These are phyloP conservation scores for Symbiodinium natans DNA, from an alignment of 73 alveolate genomes.

Conservation along the genomic window DNA sequence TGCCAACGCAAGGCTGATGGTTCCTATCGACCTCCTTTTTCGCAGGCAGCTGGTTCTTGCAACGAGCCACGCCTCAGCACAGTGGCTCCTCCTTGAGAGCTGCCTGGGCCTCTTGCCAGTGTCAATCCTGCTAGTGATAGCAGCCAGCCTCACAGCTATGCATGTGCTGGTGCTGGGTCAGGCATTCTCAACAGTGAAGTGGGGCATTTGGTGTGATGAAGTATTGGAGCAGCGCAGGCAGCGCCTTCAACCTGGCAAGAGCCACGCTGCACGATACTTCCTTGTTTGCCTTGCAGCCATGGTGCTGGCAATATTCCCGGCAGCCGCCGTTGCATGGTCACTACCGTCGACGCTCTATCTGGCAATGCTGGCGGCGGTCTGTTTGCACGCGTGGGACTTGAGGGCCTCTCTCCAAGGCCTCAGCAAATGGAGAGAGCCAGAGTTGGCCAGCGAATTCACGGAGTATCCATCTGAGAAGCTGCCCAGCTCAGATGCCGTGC, in stretches of 20 bases:
- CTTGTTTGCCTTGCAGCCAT: neutral
- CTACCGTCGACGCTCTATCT: neutral
- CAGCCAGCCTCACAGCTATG: neutral
- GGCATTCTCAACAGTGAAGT: neutral
- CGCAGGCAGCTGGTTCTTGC: constrained; percentile 1
- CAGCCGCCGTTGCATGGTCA: neutral
- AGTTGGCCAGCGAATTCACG: constrained; percentile 14
- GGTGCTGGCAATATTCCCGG: neutral
- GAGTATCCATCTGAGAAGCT: constrained; percentile 3
- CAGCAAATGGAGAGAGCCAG: constrained; percentile 22
- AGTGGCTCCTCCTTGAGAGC: neutral
- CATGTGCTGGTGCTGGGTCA: neutral
- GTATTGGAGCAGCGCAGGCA: constrained; percentile 14
- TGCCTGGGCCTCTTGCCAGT: neutral
- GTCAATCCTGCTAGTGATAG: neutral
- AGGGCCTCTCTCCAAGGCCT: neutral
- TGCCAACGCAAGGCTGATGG: neutral
- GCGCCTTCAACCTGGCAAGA: neutral
- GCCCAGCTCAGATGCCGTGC: neutral
- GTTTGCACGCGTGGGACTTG: neutral
- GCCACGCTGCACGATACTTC: neutral
- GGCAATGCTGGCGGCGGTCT: neutral
- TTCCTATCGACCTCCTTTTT: neutral
- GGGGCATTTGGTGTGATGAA: constrained; percentile 18
- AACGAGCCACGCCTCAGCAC: constrained; percentile 22